phyloP scores from a whole-genome alignment of 345 rosid genomes.

The Syzygium oleosum region DNA sequence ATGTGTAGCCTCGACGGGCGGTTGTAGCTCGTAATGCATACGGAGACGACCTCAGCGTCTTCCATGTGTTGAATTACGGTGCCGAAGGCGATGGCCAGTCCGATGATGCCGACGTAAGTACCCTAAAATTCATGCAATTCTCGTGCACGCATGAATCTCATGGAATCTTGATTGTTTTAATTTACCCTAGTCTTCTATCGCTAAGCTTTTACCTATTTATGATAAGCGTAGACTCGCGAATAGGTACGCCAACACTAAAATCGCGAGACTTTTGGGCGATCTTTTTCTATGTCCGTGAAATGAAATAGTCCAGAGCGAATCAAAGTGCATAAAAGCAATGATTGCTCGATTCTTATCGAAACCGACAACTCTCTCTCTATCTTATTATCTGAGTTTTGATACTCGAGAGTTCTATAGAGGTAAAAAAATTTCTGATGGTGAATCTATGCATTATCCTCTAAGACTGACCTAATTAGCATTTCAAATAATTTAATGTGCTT shows the following conservation, averaged over 20 bases:
- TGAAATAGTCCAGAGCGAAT: not conserved
- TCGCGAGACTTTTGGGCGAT: not conserved
- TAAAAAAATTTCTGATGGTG: not conserved
- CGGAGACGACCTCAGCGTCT: not conserved
- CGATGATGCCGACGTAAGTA: conserved; percentile 7
- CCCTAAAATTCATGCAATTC: not conserved
- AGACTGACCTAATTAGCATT: not conserved
- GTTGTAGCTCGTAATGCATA: not conserved
- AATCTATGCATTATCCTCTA: too few relatives aligned
- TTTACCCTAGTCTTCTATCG: too few relatives aligned
- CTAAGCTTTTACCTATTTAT: too few relatives aligned
- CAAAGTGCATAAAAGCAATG: too few relatives aligned
- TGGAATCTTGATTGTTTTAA: too few relatives aligned
- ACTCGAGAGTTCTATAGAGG: not conserved
- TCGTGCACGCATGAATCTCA: not conserved
- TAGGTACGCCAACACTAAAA: not conserved
- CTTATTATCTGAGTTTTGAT: not conserved
- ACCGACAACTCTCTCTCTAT: not conserved
- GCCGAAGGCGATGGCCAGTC: conserved; percentile 12
- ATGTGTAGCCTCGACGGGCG: not conserved
- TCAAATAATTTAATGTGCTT: not conserved
- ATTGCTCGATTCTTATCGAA: too few relatives aligned
- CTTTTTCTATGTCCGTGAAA: not conserved
- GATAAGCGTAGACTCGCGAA: not conserved
- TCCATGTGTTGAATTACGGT: conserved; percentile 2